Evolutionary conservation across 768 basidiomycete species (phyloP), one percentile per base, ranked within the genome.

Genomic region (Boletus speciosus): DNA sequence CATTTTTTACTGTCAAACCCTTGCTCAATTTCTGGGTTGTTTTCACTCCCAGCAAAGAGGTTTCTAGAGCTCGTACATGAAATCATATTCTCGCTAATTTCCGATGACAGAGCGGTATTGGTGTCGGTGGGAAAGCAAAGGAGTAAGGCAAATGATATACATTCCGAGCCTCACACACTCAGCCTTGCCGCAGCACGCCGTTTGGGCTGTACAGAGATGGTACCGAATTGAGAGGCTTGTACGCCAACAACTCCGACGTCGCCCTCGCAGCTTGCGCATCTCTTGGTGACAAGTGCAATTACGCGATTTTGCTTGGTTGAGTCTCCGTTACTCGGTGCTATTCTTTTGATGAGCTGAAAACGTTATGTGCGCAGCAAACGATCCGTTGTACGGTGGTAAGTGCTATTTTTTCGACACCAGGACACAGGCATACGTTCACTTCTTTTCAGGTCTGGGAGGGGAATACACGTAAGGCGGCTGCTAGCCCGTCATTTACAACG

Each of bases 21-120:
- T 71, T 90, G 43, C 70, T 91, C 58, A 91, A 90, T 64, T 88
- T 90, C 59, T 92, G 87, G 86, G 88, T 85, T 6, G 86, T 85
- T 0, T 90, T 88, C 59, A 75, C 85, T 19, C 83, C 89, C 1
- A 90, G 89, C 66, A 77, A 77, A 55, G 86, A 90, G 76, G 90
- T 86, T 41, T 37, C 27, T 21, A 5, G 4, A 51, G 19, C n/a
- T 29, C 38, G 34, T 54, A 16, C 47, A 19, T 61, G 86, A 49
- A 16, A 16, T 9, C 3, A 6, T 42, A 15, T 47, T 31, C 11
- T 47, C 37, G 39, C 63, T 66, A 7, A 66, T 23, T 23, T 46
- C 12, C n/a, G 3, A 29, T 29, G 11, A 42, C 50, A 66, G 88
- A 88, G 85, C 54, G 89, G 89, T 9, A 77, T 90, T 37, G 89